phyloP scores from a whole-genome alignment of 108 stramenopile genomes.

The Pseudonitzschia pungens region DNA sequence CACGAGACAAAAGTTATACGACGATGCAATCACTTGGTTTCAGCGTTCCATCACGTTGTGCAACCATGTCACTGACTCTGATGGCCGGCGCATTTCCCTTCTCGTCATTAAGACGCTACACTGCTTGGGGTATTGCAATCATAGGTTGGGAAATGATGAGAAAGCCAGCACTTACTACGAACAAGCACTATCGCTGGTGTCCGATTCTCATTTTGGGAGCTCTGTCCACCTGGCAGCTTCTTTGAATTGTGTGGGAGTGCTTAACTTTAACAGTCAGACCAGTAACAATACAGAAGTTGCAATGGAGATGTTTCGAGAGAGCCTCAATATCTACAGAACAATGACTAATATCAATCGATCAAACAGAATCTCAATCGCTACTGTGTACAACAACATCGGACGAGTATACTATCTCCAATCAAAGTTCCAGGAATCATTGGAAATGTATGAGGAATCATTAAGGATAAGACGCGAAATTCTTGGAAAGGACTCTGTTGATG shows the following conservation, averaged over 20 bases:
- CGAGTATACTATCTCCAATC: conserved; percentile 53
- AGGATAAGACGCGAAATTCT: conserved; percentile 43
- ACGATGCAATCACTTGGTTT: conserved; percentile 50
- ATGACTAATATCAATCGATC: conserved; percentile 25
- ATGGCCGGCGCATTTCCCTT: background rate
- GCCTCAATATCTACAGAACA: conserved; percentile 40
- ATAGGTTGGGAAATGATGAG: conserved; percentile 40
- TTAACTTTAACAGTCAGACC: conserved; percentile 31
- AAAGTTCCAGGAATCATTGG: conserved; percentile 52
- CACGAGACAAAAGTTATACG: conserved; percentile 38
- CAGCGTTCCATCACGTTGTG: conserved; percentile 25
- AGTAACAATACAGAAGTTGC: conserved; percentile 34
- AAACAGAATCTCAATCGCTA: conserved; percentile 45
- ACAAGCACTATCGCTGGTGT: conserved; percentile 17
- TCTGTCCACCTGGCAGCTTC: conserved; percentile 31
- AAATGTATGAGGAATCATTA: conserved; percentile 49
- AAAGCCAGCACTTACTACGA: conserved; percentile 36
- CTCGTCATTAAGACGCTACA: conserved; percentile 12
- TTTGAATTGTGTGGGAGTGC: conserved; percentile 49
- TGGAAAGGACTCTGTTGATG: conserved; percentile 47
- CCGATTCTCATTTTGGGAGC: conserved; percentile 5
- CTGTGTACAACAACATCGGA: conserved; percentile 71
- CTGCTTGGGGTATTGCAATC: conserved; percentile 46
- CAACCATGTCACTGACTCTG: conserved; percentile 23
- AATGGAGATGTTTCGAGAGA: conserved; percentile 35